A percentile compares a stretch with the other conserved stretches of the same genome.
These are phyloP conservation scores for Prunus yedoensis DNA, from an alignment of 331 rosid genomes.

Conservation along the genomic window DNA sequence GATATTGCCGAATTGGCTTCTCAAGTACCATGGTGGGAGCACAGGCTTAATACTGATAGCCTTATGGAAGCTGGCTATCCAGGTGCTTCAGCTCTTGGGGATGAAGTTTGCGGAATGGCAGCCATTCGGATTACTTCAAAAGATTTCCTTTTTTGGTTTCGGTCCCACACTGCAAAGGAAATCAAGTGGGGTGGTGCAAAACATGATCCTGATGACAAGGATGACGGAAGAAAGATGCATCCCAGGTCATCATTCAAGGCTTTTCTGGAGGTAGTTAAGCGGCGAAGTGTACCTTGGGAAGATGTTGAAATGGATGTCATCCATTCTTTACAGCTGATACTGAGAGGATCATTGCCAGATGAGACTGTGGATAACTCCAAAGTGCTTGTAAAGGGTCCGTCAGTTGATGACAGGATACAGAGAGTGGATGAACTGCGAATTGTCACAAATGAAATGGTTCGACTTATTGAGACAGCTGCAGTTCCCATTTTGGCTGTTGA, in stretches of 20 bases:
- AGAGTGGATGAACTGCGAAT: constrained; percentile 35
- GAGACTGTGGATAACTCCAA: constrained; percentile 28
- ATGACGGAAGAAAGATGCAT: constrained; percentile 44
- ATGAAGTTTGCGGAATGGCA: constrained; percentile 46
- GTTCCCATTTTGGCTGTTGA: constrained; percentile 49
- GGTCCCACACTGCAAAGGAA: constrained; percentile 45
- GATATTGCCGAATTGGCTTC: constrained; percentile 42
- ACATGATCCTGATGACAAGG: constrained; percentile 43
- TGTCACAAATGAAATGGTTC: constrained; percentile 46
- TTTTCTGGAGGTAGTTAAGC: constrained; percentile 47
- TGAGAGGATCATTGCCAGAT: constrained; percentile 39
- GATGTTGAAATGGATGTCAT: constrained; percentile 51
- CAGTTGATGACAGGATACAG: constrained; percentile 38
- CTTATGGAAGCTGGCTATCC: constrained; percentile 48
- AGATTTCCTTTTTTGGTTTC: constrained; percentile 51
- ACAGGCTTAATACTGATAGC: constrained; percentile 47
- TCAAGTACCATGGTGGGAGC: constrained; percentile 41
- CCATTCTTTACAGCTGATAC: constrained; percentile 47
- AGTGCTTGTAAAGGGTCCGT: constrained; percentile 36
- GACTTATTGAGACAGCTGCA: constrained; percentile 44
- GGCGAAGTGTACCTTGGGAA: constrained; percentile 41
- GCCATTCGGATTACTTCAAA: constrained; percentile 38
- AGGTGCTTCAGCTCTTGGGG: constrained; percentile 42
- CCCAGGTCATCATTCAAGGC: constrained; percentile 53
- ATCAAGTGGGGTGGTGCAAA: constrained; percentile 48